Base-by-base conservation (phyloP, 2,329 filamentous ascomycete species). In the Exophiala sp. region DNA sequence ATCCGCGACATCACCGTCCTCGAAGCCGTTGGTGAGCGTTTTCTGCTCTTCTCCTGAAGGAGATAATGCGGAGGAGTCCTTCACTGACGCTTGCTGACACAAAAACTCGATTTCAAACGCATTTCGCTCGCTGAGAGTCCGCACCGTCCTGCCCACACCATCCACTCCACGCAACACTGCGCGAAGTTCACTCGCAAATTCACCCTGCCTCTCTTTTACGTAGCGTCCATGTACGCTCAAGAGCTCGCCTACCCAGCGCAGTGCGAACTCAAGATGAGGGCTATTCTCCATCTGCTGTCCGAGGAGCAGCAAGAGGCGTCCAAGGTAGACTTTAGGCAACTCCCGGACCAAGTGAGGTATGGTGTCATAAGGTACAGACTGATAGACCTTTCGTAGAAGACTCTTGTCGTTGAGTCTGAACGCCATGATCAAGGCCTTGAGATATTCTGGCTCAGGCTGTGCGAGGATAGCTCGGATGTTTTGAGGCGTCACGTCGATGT, bases 341-440 rank as follows among this genome's bases (percentile, higher is more conserved):
- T 87, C 83, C 48, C 83, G 84, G 20, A 95, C 88, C 0, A 95
- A 85, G 7, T 95, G 82, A 0, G 81, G 67, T 43, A 97, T 88
- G 61, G 92, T 87, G 2, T 77, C 71, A 39, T 86, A 78, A 1
- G 94, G 91, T 20, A 92, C 86, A 2, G 83, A 81, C 71, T 95
- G 87, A 73, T 96, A 97, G 14, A 96, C 89, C 50, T 85, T 84
- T 63, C 88, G 87, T 58, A 96, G 84, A 43, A 99, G 78, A 18
- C 85, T 83, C 3, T 84, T 80, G 69, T 95, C 89, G 72, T 96
- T 96, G 54, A 99, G 84, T 5, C 95, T 87, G 79, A 99, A 99
- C 1, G 91, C 88, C 94, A 99, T 99, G 60, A 96, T 85, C 5
- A 99, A 77, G 1, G 94, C 92, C 72, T 94, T 95, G 60, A 97